phyloP scores from a whole-genome alignment of 1,284 basidiomycete species.

The Apiotrichum akiyoshidainum region DNA sequence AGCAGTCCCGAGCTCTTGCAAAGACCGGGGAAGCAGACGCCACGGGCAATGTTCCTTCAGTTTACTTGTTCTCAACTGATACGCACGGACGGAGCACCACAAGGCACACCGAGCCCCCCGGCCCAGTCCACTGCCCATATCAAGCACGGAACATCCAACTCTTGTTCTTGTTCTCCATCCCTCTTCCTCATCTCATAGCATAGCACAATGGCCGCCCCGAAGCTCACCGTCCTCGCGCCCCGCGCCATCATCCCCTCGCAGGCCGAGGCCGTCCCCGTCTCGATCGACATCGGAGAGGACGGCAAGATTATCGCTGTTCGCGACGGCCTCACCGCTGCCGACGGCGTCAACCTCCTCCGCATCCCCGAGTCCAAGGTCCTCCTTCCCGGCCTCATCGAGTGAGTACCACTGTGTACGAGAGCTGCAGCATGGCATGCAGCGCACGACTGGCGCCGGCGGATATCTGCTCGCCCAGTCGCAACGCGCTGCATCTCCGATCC shows the following conservation, averaged over 20 bases:
- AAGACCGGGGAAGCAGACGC: no score
- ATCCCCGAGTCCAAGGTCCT: slow-evolving; percentile 53
- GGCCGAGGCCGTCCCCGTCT: slow-evolving; percentile 61
- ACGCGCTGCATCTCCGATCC: no score
- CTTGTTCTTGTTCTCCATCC: neutral
- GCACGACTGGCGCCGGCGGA: no score
- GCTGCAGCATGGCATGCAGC: no score
- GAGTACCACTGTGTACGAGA: slow-evolving; percentile 42
- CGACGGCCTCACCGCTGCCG: slow-evolving; percentile 15
- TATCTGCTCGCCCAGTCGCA: no score
- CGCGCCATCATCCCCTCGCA: slow-evolving; percentile 60
- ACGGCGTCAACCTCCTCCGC: slow-evolving; percentile 37
- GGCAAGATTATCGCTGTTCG: slow-evolving; percentile 66
- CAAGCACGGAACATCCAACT: no score
- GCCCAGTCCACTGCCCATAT: no score
- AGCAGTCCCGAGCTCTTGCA: no score
- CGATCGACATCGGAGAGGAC: slow-evolving; percentile 57
- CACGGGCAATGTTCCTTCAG: no score
- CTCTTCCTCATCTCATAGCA: neutral
- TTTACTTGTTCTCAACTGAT: no score
- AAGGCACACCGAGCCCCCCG: no score
- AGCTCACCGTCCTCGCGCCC: slow-evolving; percentile 27
- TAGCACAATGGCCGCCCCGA: neutral
- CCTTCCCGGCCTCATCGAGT: slow-evolving; percentile 83
- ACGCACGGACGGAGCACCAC: no score